Evolutionary conservation across 2,329 filamentous ascomycete genomes (phyloP).

Genomic region (Rhexocercosporidium sp.): DNA sequence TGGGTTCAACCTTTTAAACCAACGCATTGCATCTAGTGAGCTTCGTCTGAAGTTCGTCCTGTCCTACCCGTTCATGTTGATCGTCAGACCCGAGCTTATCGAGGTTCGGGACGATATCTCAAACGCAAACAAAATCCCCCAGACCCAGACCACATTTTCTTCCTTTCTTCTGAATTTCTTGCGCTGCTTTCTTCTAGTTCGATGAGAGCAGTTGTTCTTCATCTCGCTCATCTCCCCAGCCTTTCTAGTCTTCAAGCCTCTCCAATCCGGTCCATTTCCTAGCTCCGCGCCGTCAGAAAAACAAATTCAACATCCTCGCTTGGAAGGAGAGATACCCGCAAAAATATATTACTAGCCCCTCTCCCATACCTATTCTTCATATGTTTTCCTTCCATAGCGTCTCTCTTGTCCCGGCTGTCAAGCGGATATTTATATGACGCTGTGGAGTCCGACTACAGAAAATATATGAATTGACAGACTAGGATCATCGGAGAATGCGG

Average conservation of each 20-base stretch:
- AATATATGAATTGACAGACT: neutral
- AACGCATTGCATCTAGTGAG: neutral
- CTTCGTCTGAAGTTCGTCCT: neutral
- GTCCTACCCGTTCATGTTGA: neutral
- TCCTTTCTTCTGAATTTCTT: neutral
- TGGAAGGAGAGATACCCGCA: neutral
- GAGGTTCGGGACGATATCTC: no score
- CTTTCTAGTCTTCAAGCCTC: neutral
- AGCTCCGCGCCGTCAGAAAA: neutral
- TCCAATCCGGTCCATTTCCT: neutral
- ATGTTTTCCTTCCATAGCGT: neutral
- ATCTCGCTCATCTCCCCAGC: constrained; percentile 3
- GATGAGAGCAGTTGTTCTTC: neutral
- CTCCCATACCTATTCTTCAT: neutral
- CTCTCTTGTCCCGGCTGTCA: neutral
- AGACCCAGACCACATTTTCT: neutral
- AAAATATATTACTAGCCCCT: neutral
- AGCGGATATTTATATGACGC: neutral
- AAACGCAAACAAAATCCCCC: neutral
- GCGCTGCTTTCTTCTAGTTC: no score
- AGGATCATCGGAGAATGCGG: neutral
- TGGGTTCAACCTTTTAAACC: neutral
- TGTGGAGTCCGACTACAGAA: neutral
- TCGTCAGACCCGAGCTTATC: no score
- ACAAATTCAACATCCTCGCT: constrained; percentile 7